Percentiles rank a stretch among this genome's conserved stretches.
These are phyloP conservation scores for Vitis hybrid DNA, from an alignment of 177 flowering plant genomes.

Conservation along the genomic window DNA sequence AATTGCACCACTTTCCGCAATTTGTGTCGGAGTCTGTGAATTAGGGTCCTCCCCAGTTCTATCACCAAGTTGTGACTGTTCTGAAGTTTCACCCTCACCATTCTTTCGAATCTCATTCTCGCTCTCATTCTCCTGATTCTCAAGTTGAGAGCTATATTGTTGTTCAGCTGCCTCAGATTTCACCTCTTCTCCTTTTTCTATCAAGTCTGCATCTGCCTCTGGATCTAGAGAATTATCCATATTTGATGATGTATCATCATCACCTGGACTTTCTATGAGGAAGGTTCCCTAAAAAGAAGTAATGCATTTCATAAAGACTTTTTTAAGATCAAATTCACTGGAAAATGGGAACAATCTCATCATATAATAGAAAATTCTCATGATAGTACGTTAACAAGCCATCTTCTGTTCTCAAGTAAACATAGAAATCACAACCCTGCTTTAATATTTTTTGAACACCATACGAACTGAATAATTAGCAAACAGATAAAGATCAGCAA, in stretches of 20 bases:
- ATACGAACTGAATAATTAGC: too few relatives aligned
- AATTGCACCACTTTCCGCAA: constrained; percentile 23
- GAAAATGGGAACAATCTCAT: background rate
- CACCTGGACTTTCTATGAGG: constrained; percentile 46
- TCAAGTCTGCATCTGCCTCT: constrained; percentile 55
- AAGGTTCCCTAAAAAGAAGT: constrained; percentile 44
- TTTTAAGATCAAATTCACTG: background rate
- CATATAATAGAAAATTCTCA: too few relatives aligned
- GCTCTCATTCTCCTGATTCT: constrained; percentile 32
- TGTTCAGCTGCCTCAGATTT: constrained; percentile 33
- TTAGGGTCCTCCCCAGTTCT: constrained; percentile 31
- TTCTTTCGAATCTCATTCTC: constrained; percentile 31
- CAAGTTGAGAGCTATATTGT: constrained; percentile 24
- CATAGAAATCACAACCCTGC: too few relatives aligned
- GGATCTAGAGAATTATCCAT: constrained; percentile 46
- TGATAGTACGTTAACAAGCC: too few relatives aligned
- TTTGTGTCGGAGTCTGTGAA: constrained; percentile 23
- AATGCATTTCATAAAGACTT: background rate
- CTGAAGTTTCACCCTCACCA: constrained; percentile 28
- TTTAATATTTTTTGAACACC: too few relatives aligned
- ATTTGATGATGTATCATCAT: constrained; percentile 66
- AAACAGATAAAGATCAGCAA: too few relatives aligned
- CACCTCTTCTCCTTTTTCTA: constrained; percentile 38
- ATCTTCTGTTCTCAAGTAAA: too few relatives aligned
- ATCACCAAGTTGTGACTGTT: constrained; percentile 27